Evolutionary conservation across 1,284 basidiomycete species (phyloP).

Genomic region (Cutaneotrichosporon mucoides): DNA sequence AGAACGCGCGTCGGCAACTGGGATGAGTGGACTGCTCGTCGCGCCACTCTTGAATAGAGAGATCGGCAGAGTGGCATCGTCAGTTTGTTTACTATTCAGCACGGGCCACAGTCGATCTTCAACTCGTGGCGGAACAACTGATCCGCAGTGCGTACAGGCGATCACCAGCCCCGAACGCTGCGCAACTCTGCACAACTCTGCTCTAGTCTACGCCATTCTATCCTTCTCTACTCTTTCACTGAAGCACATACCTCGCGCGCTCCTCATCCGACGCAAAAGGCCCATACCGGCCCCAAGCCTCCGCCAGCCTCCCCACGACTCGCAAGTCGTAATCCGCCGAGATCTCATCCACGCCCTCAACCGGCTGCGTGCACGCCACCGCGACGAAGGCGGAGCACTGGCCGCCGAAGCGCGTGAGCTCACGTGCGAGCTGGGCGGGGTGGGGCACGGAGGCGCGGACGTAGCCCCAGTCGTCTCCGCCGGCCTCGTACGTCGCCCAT

Average conservation of each 20-base stretch:
- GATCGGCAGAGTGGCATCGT: too few relatives aligned
- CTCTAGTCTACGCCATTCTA: too few relatives aligned
- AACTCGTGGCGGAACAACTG: too few relatives aligned
- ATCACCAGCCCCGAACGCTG: too few relatives aligned
- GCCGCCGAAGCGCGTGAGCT: neutral
- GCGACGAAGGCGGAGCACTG: neutral
- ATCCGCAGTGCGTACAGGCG: too few relatives aligned
- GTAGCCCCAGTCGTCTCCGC: constrained; percentile 2
- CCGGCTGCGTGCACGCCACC: neutral
- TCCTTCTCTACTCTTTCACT: too few relatives aligned
- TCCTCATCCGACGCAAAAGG: neutral
- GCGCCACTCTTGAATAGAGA: too few relatives aligned
- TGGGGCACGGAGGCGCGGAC: neutral
- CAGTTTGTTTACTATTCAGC: too few relatives aligned
- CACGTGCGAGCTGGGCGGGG: neutral
- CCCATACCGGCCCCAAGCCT: neutral
- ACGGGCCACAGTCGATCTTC: too few relatives aligned
- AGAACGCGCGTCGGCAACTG: too few relatives aligned
- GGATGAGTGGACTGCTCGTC: too few relatives aligned
- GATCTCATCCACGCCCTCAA: neutral
- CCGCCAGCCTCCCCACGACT: neutral
- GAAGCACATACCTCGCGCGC: neutral
- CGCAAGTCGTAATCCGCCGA: neutral
- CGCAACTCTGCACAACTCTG: too few relatives aligned
- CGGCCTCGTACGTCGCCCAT: neutral